phyloP scores from a whole-genome alignment of 2,329 filamentous ascomycete genomes.

The Aspergillus carbonarius region DNA sequence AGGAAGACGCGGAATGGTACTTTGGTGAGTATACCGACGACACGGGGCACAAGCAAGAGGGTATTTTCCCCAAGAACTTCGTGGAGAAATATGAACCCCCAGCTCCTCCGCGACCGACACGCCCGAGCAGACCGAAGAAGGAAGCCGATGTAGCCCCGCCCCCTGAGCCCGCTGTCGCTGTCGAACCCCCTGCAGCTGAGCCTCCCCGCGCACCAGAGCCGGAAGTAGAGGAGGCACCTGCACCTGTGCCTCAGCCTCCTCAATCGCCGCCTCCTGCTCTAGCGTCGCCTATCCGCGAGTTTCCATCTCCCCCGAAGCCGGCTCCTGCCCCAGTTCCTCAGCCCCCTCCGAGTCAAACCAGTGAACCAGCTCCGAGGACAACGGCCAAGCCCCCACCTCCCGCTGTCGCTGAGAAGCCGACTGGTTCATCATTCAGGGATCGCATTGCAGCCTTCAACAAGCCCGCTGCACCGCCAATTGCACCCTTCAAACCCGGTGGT shows the following conservation, averaged over 20 bases:
- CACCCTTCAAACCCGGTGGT: conserved; percentile 82
- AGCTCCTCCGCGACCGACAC: conserved; percentile 79
- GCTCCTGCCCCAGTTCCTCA: conserved; percentile 29
- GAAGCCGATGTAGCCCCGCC: conserved; percentile 48
- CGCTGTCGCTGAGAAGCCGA: conserved; percentile 68
- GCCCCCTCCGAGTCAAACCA: conserved; percentile 29
- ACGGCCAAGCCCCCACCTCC: conserved; percentile 63
- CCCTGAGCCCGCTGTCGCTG: conserved; percentile 31
- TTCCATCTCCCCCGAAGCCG: conserved; percentile 27
- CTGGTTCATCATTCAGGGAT: conserved; percentile 79
- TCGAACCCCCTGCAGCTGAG: conserved; percentile 26
- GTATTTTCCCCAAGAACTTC: conserved; percentile 94
- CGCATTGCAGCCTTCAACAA: conserved; percentile 98
- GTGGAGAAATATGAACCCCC: conserved; percentile 94
- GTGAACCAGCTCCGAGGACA: conserved; percentile 43
- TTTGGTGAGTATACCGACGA: conserved; percentile 81
- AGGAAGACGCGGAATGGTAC: conserved; percentile 94
- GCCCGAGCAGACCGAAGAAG: conserved; percentile 68
- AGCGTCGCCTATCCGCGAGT: conserved; percentile 26
- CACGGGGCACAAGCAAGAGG: conserved; percentile 70
- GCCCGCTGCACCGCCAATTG: conserved; percentile 74
- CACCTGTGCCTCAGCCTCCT: conserved; percentile 27
- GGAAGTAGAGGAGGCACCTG: conserved; percentile 26
- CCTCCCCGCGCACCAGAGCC: conserved; percentile 36
- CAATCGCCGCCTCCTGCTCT: conserved; percentile 24